Conservation (phyloP, 2,329 filamentous ascomycete species). For the Penicillium sp. region DNA sequence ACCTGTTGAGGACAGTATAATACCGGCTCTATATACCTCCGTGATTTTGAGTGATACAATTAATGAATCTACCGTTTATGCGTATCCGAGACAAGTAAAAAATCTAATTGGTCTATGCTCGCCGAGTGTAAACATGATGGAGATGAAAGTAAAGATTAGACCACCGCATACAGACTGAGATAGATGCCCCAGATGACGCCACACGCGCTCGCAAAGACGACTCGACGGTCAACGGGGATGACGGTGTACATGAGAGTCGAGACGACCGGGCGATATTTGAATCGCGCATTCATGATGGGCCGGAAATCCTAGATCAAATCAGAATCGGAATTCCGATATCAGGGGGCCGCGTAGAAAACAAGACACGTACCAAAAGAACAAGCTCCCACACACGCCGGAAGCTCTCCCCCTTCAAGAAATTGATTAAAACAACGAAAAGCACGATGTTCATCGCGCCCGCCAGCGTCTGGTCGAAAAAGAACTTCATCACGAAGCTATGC, state of each 20-base stretch:
- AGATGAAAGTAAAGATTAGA: constrained; percentile 17
- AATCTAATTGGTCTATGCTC: constrained; percentile 1
- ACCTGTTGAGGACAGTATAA: not conserved
- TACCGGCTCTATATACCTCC: constrained; percentile 6
- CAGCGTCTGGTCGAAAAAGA: constrained; percentile 57
- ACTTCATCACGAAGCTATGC: constrained; percentile 52
- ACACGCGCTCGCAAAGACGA: constrained; percentile 68
- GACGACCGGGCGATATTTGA: constrained; percentile 70
- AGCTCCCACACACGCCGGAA: constrained; percentile 29
- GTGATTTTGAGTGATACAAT: not conserved
- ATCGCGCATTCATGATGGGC: constrained; percentile 65
- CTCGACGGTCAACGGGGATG: constrained; percentile 68
- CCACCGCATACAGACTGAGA: constrained; percentile 61
- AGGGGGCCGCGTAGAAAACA: not conserved
- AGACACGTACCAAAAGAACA: constrained; percentile 32
- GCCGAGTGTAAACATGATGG: not conserved
- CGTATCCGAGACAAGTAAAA: not conserved
- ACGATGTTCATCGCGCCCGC: constrained; percentile 57
- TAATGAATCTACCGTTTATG: not conserved
- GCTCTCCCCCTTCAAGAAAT: constrained; percentile 37
- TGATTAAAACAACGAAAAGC: constrained; percentile 57
- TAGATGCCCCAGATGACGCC: constrained; percentile 75
- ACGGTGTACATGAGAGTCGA: constrained; percentile 69
- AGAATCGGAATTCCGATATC: not conserved
- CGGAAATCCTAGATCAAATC: constrained; percentile 54